Percentiles rank a stretch among this genome's conserved stretches.
Conservation (phyloP, 1,284 basidiomycete genomes). For the Earliella scabrosa region DNA sequence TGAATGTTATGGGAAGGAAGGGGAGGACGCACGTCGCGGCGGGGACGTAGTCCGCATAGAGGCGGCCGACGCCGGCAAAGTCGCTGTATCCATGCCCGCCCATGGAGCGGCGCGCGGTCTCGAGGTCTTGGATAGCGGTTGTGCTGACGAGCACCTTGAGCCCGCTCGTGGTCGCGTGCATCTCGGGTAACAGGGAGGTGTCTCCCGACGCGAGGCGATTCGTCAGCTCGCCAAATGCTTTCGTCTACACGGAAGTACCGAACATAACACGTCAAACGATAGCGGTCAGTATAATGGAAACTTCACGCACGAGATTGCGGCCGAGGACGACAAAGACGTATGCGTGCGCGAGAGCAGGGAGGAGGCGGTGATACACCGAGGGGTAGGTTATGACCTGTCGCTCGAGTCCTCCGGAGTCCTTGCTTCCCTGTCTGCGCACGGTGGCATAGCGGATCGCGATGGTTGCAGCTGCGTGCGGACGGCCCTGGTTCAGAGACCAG, state of each 20-base stretch:
- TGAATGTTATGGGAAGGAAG: no score
- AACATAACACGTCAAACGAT: no score
- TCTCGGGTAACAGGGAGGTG: slow-evolving; percentile 64
- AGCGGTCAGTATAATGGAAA: neutral
- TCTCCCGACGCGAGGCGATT: slow-evolving; percentile 58
- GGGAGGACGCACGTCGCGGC: slow-evolving; percentile 55
- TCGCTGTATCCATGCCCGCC: slow-evolving; percentile 81
- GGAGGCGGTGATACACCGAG: slow-evolving; percentile 69
- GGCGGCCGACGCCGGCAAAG: slow-evolving; percentile 66
- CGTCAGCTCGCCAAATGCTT: slow-evolving; percentile 54
- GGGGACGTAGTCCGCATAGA: slow-evolving; percentile 71
- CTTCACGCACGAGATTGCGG: slow-evolving; percentile 54
- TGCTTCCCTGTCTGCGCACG: slow-evolving; percentile 71
- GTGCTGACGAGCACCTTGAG: slow-evolving; percentile 69
- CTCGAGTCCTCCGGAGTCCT: slow-evolving; percentile 58
- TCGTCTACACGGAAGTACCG: slow-evolving; percentile 42
- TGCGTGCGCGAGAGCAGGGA: slow-evolving; percentile 70
- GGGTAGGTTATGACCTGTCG: slow-evolving; percentile 72
- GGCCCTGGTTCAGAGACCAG: no score
- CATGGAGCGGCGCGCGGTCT: slow-evolving; percentile 71
- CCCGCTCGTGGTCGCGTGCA: slow-evolving; percentile 74
- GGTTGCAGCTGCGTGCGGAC: slow-evolving; percentile 61
- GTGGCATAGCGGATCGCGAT: slow-evolving; percentile 77
- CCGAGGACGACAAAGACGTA: slow-evolving; percentile 78
- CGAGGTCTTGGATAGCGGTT: slow-evolving; percentile 61